Base-by-base conservation (phyloP, 2,329 filamentous ascomycete species). In the Ceratocystis variospora region DNA sequence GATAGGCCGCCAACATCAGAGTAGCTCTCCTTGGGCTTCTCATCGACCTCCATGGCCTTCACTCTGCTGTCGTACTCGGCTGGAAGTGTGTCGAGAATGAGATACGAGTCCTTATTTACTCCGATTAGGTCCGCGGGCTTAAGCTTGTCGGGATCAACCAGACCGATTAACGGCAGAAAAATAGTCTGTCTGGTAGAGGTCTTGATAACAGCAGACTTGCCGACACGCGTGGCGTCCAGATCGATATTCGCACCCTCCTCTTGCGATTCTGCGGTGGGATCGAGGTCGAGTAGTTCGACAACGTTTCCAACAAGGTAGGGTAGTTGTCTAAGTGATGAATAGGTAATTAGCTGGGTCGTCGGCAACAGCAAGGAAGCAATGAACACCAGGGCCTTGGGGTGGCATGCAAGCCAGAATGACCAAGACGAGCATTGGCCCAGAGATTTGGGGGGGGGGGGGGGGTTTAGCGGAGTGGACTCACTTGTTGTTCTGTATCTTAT, bases 401-500 rank as follows among this genome's bases (percentile, higher is more conserved):
- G 19, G 8, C 19, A 53, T 50, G 19, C 8, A 5, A 10, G 17
- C n/a, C 2, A 57, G 15, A 10, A 53, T 3, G n/a, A 6, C 8
- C 4, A 53, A 25, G 48, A n/a, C 48, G n/a, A 53, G 48, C n/a
- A 8, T 22, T 31, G 53, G 12, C 4, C 3, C 53, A 19, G 10
- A 57, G 53, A 19, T 1, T 22, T 22, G n/a, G n/a, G n/a, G n/a
- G n/a, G n/a, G n/a, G n/a, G n/a, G n/a, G n/a, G n/a, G n/a, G n/a
- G n/a, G n/a, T n/a, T n/a, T n/a, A n/a, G n/a, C n/a, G n/a, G n/a
- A n/a, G 37, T n/a, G 41, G 15, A 64, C 81, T 71, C 80, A 96
- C 92, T 91, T 85, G 81, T 99, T 99, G 79, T 99, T 97, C 71
- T 95, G 92, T 73, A 99, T 99, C 84, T 99, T 99, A 72, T 99